These are phyloP conservation scores for Calonectria henricotiae DNA, from an alignment of 2,329 filamentous ascomycete genomes.

Conservation along the genomic window DNA sequence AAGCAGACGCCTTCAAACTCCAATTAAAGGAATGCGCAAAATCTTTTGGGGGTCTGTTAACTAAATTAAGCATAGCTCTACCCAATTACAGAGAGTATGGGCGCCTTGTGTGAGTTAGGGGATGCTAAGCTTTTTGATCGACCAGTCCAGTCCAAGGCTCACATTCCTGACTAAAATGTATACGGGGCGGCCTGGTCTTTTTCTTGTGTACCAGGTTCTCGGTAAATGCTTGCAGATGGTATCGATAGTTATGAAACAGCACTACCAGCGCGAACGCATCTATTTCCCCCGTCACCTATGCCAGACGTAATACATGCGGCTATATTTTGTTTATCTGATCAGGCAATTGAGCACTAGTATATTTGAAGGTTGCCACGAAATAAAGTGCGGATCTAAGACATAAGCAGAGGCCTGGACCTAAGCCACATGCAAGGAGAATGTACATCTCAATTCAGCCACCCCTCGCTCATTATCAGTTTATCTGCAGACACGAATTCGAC, in stretches of 20 bases:
- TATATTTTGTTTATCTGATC: too few species aligned
- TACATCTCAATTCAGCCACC: neutral
- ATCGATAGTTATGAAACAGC: neutral
- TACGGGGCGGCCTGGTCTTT: neutral
- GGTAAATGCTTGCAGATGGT: neutral
- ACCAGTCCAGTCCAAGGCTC: neutral
- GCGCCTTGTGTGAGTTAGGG: neutral
- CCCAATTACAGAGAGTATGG: neutral
- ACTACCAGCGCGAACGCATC: neutral
- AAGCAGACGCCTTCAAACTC: neutral
- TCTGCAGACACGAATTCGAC: neutral
- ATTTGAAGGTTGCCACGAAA: neutral
- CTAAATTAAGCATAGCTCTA: neutral
- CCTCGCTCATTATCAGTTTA: neutral
- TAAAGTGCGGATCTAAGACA: neutral
- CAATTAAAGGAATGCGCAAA: neutral
- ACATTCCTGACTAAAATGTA: neutral
- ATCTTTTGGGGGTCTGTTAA: neutral
- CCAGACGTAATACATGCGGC: neutral
- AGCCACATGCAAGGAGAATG: neutral
- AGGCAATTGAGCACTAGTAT: neutral
- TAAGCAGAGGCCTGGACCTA: neutral
- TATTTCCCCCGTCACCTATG: too few species aligned
- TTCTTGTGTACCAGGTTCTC: too few species aligned
- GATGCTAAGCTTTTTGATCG: conserved; percentile 11